Conservation (phyloP, 2,329 filamentous ascomycete species). For the Xylariaceae sp. region DNA sequence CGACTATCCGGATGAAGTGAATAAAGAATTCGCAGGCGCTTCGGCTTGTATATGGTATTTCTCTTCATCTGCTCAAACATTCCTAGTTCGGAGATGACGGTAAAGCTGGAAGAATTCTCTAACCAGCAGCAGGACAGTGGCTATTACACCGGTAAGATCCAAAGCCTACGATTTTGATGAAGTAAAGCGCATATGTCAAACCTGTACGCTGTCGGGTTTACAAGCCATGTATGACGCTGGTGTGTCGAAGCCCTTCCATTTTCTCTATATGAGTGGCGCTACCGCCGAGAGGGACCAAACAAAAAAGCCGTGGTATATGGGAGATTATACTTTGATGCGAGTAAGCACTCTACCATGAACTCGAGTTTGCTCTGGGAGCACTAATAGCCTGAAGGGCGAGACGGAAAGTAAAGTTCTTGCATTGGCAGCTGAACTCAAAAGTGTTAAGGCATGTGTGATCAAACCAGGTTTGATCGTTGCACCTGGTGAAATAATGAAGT, state of each 20-base stretch:
- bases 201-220: slow-evolving; percentile 30
- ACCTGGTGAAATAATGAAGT: slow-evolving; percentile 29
- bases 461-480: slow-evolving; percentile 48
- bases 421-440: slow-evolving; percentile 43
- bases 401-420: slow-evolving; percentile 48
- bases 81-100: neutral
- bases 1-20: slow-evolving; percentile 44
- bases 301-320: slow-evolving; percentile 43
- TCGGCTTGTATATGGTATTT: slow-evolving; percentile 42
- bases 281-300: slow-evolving; percentile 47
- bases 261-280: slow-evolving; percentile 48
- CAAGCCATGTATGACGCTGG: slow-evolving; percentile 33
- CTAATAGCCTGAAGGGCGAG: slow-evolving; percentile 43
- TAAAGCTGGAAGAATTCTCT: slow-evolving; percentile 4
- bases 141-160: slow-evolving; percentile 29
- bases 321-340: slow-evolving; percentile 50
- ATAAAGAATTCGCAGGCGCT: slow-evolving; percentile 43
- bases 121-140: slow-evolving; percentile 30
- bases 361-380: neutral
- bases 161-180: slow-evolving; percentile 24
- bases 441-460: slow-evolving; percentile 43
- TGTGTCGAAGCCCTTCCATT: slow-evolving; percentile 35
- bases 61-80: neutral
- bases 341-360: slow-evolving; percentile 37
- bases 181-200: slow-evolving; percentile 30